Evolutionary conservation across 1,139 yeast genomes (phyloP).

Genomic region (Keqinozyma sinolaborantium): DNA sequence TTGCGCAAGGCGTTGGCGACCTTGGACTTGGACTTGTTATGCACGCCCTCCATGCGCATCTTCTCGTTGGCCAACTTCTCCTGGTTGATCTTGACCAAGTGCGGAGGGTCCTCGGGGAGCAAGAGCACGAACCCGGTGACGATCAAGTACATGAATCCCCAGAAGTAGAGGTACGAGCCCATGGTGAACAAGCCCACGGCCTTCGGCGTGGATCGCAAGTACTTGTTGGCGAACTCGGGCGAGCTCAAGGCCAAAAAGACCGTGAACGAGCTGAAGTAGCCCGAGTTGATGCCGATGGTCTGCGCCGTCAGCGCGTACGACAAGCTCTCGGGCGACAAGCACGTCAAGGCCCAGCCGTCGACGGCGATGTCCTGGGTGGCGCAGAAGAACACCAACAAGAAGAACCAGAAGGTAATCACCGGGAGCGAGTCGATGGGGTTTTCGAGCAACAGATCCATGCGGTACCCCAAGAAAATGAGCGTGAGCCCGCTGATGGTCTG

Average conservation of each 20-base stretch:
- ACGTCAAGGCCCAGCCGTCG: constrained; percentile 97
- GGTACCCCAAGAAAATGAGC: constrained; percentile 58
- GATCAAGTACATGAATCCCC: constrained; percentile 71
- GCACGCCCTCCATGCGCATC: constrained; percentile 15
- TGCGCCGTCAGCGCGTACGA: constrained; percentile 98
- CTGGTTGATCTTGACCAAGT: constrained; percentile 38
- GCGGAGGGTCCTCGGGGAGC: constrained; percentile 67
- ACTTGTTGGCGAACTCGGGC: constrained; percentile 87
- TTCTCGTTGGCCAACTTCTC: constrained; percentile 34
- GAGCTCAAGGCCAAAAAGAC: constrained; percentile 88
- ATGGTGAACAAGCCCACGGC: constrained; percentile 68
- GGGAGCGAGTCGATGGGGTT: constrained; percentile 54
- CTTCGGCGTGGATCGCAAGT: constrained; percentile 58
- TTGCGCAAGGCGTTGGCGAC: constrained; percentile 23
- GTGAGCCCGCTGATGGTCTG: constrained; percentile 74
- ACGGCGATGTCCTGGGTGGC: constrained; percentile 99
- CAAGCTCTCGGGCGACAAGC: constrained; percentile 71
- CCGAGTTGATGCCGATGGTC: constrained; percentile 90
- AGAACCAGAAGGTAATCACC: constrained; percentile 61
- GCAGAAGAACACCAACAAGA: constrained; percentile 76
- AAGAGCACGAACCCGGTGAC: constrained; percentile 63
- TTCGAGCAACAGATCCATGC: constrained; percentile 54
- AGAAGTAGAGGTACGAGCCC: constrained; percentile 69
- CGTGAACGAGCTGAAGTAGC: constrained; percentile 89
- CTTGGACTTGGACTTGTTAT: constrained; percentile 17